Conservation (phyloP, 192 early-diverging fungal species). For the Geranomyces michiganensis region DNA sequence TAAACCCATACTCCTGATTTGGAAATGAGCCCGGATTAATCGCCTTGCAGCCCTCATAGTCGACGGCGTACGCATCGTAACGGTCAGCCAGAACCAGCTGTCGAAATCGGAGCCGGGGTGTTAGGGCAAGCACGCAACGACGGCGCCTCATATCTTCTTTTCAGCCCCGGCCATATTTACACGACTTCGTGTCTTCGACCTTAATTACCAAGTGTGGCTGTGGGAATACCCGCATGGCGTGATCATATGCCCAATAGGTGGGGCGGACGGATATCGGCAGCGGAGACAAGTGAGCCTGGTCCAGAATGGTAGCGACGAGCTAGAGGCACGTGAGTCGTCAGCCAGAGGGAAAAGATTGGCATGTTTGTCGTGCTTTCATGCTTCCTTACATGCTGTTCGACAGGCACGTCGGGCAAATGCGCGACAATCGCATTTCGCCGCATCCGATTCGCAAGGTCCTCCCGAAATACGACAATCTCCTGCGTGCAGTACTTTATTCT, state of each 20-base stretch:
- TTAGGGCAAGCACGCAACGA: too few relatives aligned
- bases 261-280: slow-evolving; percentile 77
- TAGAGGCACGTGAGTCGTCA: slow-evolving; percentile 36
- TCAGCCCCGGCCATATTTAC: background rate
- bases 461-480: slow-evolving; percentile 88
- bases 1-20: slow-evolving; percentile 62
- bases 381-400: slow-evolving; percentile 21
- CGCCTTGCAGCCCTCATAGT: slow-evolving; percentile 75
- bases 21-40: slow-evolving; percentile 82
- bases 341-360: background rate
- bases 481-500: slow-evolving; percentile 89
- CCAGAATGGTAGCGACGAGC: slow-evolving; percentile 79
- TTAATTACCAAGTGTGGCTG: slow-evolving; percentile 77
- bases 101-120: background rate
- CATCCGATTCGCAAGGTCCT: slow-evolving; percentile 77
- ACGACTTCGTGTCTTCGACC: background rate
- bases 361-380: background rate
- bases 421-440: slow-evolving; percentile 72
- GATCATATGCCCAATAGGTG: slow-evolving; percentile 79
- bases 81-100: slow-evolving; percentile 85
- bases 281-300: slow-evolving; percentile 84
- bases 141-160: too few relatives aligned
- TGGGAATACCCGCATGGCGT: slow-evolving; percentile 85
- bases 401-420: slow-evolving; percentile 47
- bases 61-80: slow-evolving; percentile 75